Conservation (phyloP, 768 basidiomycete species). For the Tylopilus felleus region DNA sequence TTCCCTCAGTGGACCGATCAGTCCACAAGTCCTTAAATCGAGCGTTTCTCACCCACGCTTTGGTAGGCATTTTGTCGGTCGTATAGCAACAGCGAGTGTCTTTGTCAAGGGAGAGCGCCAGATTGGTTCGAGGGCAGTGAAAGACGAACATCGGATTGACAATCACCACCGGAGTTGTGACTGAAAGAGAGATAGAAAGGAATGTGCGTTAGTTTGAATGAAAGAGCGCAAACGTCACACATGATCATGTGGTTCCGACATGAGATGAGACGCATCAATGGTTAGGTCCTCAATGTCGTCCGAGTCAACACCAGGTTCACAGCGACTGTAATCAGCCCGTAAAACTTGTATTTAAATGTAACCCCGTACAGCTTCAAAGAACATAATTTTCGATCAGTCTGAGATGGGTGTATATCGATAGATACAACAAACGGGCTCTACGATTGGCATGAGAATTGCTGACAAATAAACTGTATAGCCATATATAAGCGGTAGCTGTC, state of each 20-base stretch:
- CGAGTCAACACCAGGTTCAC: background rate
- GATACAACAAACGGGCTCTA: too few relatives aligned
- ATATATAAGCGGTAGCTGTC: slow-evolving; percentile 20
- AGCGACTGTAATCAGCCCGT: background rate
- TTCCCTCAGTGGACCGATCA: background rate
- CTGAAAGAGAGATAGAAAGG: slow-evolving; percentile 10
- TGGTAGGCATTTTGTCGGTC: background rate
- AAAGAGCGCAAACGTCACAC: background rate
- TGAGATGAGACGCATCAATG: slow-evolving; percentile 1
- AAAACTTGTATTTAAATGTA: too few relatives aligned
- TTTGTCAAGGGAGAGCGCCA: background rate
- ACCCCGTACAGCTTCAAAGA: too few relatives aligned
- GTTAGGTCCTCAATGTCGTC: background rate
- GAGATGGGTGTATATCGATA: background rate
- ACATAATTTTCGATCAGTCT: too few relatives aligned
- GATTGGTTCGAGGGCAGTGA: background rate
- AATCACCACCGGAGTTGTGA: background rate
- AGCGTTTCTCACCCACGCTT: background rate
- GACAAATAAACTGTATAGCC: slow-evolving; percentile 38
- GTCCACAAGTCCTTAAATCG: slow-evolving; percentile 8
- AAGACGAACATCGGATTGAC: background rate
- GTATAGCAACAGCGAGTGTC: slow-evolving; percentile 5
- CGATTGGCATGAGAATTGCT: slow-evolving; percentile 41
- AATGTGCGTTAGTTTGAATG: background rate
- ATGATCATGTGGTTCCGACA: background rate